Evolutionary conservation across 805 yeast genomes (phyloP).

Genomic region (Starmerella kuoi): DNA sequence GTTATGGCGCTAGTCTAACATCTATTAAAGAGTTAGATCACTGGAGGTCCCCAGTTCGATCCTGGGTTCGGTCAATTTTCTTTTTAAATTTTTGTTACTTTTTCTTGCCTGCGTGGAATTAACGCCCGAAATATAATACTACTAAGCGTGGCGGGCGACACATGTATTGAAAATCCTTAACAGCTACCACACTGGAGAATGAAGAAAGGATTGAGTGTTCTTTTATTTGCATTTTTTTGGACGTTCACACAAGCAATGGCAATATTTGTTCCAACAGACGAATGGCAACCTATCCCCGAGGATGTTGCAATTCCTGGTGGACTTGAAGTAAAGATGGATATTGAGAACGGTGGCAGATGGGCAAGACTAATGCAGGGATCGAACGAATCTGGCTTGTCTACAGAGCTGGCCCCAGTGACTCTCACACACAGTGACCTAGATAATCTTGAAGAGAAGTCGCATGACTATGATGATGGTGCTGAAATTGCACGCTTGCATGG

Average conservation of each 20-base stretch:
- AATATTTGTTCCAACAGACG: constrained; percentile 45
- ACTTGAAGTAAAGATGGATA: constrained; percentile 57
- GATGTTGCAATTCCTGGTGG: constrained; percentile 79
- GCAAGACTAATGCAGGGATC: constrained; percentile 41
- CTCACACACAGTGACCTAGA: constrained; percentile 29
- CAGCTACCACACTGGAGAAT: too few species aligned
- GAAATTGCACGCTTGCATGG: constrained; percentile 30
- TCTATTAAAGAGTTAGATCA: constrained; percentile 15
- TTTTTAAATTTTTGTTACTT: background rate
- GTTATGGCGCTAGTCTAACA: constrained; percentile 22
- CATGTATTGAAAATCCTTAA: too few species aligned
- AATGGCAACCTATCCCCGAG: constrained; percentile 58
- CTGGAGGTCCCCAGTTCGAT: constrained; percentile 25
- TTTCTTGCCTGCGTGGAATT: too few species aligned
- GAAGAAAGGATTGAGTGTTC: too few species aligned
- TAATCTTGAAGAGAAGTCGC: constrained; percentile 42
- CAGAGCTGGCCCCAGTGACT: background rate
- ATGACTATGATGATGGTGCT: constrained; percentile 48
- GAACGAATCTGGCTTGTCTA: background rate
- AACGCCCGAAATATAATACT: too few species aligned
- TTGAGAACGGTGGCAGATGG: constrained; percentile 57
- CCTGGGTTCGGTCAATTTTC: constrained; percentile 22
- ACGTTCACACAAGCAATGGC: background rate
- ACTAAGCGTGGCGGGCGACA: too few species aligned
- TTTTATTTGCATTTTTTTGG: too few species aligned